These are phyloP conservation scores for Agapanthus africanus DNA, from an alignment of 106 monocot genomes.

Conservation along the genomic window DNA sequence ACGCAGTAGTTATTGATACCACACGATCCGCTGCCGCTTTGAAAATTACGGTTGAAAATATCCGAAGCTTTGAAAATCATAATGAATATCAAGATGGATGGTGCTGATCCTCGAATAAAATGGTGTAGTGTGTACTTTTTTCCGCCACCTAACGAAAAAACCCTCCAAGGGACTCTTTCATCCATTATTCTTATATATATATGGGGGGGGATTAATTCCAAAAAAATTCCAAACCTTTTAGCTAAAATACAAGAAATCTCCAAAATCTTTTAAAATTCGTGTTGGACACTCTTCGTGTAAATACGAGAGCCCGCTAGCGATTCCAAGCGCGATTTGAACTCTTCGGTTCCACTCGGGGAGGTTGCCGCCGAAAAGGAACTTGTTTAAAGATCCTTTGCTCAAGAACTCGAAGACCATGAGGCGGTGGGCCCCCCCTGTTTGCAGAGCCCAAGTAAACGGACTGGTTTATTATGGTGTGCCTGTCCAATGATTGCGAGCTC, in stretches of 20 bases:
- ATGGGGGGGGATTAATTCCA: too few species aligned
- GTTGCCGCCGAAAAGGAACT: conserved; percentile 11
- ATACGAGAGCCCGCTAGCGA: conserved; percentile 26
- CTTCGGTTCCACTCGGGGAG: conserved; percentile 25
- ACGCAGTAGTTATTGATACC: conserved; percentile 17
- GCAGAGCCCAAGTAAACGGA: conserved; percentile 31
- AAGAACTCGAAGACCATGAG: conserved; percentile 36
- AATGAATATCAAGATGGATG: conserved; percentile 21
- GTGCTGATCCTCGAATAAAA: too few species aligned
- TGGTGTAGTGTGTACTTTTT: too few species aligned
- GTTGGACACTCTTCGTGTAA: conserved; percentile 32
- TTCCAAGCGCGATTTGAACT: conserved; percentile 21
- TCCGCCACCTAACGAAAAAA: too few species aligned
- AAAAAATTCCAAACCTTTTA: too few species aligned
- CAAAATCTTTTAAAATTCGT: too few species aligned
- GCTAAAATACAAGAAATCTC: too few species aligned
- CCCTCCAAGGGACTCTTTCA: too few species aligned
- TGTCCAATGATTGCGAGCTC: conserved; percentile 29
- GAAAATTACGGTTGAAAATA: conserved; percentile 41
- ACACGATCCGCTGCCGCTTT: conserved; percentile 3
- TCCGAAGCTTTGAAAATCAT: background rate
- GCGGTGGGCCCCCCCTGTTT: conserved; percentile 20
- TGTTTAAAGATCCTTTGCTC: conserved; percentile 26
- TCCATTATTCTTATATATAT: too few species aligned
- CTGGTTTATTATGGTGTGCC: conserved; percentile 42